phyloP scores from a whole-genome alignment of 2,329 filamentous ascomycete genomes.

The Colletotrichum paranaense region DNA sequence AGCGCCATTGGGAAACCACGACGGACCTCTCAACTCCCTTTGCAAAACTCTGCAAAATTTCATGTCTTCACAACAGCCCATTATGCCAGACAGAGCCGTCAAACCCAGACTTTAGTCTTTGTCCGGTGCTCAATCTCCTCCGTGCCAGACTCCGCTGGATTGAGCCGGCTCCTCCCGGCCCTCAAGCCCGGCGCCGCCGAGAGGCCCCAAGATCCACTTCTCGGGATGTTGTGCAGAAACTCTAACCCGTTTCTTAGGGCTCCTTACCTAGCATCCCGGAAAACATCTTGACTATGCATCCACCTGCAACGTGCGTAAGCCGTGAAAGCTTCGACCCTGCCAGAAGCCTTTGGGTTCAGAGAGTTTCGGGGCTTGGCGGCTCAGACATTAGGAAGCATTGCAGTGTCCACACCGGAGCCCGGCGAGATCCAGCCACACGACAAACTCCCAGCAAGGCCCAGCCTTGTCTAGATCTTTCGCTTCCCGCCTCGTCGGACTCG shows the following conservation, averaged over 20 bases:
- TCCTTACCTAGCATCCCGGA: neutral
- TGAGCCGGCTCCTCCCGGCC: too few species aligned
- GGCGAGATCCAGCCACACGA: neutral
- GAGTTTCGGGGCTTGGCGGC: too few species aligned
- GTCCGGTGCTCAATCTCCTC: neutral
- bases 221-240: neutral
- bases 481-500: neutral
- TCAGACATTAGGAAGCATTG: neutral
- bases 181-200: neutral
- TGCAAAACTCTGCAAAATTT: neutral
- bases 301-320: neutral
- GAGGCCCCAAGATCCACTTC: neutral
- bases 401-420: neutral
- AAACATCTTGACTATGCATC: neutral
- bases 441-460: neutral
- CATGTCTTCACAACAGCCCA: neutral
- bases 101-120: neutral
- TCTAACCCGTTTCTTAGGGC: neutral
- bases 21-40: neutral
- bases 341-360: neutral
- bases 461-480: neutral
- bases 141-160: neutral
- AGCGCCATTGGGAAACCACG: neutral
- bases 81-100: neutral
- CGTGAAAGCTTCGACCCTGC: neutral